These are phyloP conservation scores for Guillardia theta DNA, from an alignment of 78 protist species.

Conservation along the genomic window DNA sequence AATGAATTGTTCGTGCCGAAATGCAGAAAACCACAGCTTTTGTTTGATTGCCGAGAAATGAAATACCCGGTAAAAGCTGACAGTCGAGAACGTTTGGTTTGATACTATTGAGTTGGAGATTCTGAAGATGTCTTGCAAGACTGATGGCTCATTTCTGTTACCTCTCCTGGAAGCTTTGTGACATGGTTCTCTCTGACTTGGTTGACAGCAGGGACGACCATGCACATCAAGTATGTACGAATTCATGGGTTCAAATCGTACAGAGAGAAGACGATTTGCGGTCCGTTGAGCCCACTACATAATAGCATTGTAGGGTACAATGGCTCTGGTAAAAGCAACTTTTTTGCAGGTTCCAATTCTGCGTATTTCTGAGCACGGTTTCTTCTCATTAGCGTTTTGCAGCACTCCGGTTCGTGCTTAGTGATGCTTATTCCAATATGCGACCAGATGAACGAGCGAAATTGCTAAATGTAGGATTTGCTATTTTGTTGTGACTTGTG, in stretches of 20 bases:
- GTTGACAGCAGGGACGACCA: too few relatives aligned
- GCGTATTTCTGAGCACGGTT: not conserved
- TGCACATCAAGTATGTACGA: conserved; percentile 60
- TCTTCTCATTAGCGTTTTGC: not conserved
- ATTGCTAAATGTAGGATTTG: conserved; percentile 69
- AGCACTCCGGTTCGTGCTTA: conserved; percentile 88
- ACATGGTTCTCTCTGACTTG: too few relatives aligned
- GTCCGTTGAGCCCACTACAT: conserved; percentile 42
- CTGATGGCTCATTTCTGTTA: too few relatives aligned
- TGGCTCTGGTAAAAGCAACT: conserved; percentile 75
- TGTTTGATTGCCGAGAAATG: too few relatives aligned
- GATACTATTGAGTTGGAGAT: too few relatives aligned
- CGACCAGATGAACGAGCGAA: conserved; percentile 62
- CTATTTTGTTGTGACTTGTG: not conserved
- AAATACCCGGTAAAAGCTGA: too few relatives aligned
- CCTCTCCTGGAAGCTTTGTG: too few relatives aligned
- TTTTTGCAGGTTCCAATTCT: conserved; percentile 49
- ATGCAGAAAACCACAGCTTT: too few relatives aligned
- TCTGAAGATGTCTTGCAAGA: too few relatives aligned
- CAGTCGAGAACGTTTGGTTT: too few relatives aligned
- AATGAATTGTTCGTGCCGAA: too few relatives aligned
- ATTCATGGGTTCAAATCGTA: conserved; percentile 71
- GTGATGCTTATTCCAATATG: conserved; percentile 57
- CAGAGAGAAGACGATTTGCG: conserved; percentile 40
- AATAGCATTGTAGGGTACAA: conserved; percentile 74